phyloP scores from a whole-genome alignment of 192 early-diverging fungal species.

The Mortierella alpina region DNA sequence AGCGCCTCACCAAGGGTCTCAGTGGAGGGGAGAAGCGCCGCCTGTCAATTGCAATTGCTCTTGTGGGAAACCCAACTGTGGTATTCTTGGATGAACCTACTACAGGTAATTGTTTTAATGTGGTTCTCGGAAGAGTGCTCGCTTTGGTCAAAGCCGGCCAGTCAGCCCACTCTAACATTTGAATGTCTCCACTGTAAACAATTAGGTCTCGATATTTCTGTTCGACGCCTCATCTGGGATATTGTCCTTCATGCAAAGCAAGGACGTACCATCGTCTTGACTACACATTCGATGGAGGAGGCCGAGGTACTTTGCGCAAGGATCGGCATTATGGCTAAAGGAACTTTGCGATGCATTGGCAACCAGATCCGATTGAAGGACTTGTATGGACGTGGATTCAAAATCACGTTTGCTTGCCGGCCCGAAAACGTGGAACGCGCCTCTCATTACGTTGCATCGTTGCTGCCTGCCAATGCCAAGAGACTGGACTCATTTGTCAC shows the following conservation, averaged over 20 bases:
- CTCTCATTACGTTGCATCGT: slow-evolving; percentile 52
- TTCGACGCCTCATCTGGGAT: slow-evolving; percentile 78
- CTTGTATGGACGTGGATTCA: slow-evolving; percentile 77
- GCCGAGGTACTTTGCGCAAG: slow-evolving; percentile 78
- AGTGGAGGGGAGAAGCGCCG: slow-evolving; percentile 84
- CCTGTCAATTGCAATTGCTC: slow-evolving; percentile 77
- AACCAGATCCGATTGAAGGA: slow-evolving; percentile 70
- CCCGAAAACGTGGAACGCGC: slow-evolving; percentile 60
- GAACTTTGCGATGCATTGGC: slow-evolving; percentile 74
- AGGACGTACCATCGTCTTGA: slow-evolving; percentile 73
- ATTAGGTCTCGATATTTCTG: slow-evolving; percentile 75
- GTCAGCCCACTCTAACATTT: no score
- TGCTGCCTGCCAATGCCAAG: slow-evolving; percentile 64
- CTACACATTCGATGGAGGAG: slow-evolving; percentile 85
- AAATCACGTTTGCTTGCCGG: slow-evolving; percentile 64
- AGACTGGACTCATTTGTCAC: slow-evolving; percentile 66
- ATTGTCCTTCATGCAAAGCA: slow-evolving; percentile 68
- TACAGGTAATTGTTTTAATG: slow-evolving; percentile 39
- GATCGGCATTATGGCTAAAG: slow-evolving; percentile 84
- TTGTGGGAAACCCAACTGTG: slow-evolving; percentile 74
- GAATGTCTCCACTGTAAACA: no score
- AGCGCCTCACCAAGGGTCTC: slow-evolving; percentile 68
- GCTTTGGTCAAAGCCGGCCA: no score
- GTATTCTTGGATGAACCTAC: slow-evolving; percentile 87
- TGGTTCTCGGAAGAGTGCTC: no score